These are phyloP conservation scores for Lolium rigidum DNA, from an alignment of 176 grass and related monocot genomes.

Conservation along the genomic window DNA sequence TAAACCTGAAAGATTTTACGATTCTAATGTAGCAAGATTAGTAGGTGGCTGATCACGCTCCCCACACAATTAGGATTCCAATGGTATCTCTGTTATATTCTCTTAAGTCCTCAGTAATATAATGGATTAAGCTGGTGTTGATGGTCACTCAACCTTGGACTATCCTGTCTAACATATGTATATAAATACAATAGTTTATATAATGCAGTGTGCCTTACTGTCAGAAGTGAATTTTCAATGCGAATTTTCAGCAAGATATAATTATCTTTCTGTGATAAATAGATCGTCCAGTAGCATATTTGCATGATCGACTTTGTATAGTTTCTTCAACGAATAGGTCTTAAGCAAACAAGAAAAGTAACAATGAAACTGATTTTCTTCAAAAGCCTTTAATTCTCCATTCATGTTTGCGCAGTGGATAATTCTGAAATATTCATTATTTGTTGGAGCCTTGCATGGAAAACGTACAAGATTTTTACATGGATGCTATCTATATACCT, in stretches of 20 bases:
- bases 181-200: background rate
- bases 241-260: too few species aligned
- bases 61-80: background rate
- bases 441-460: background rate
- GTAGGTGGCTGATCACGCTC: too few species aligned
- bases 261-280: too few species aligned
- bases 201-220: conserved; percentile 1
- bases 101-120: too few species aligned
- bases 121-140: background rate
- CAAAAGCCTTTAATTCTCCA: background rate
- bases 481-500: background rate
- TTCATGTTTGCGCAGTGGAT: background rate
- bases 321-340: background rate
- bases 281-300: background rate
- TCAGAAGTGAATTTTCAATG: background rate
- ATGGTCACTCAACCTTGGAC: background rate
- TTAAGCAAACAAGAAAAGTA: background rate
- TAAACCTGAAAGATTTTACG: background rate
- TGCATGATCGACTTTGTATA: background rate
- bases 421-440: background rate
- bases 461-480: background rate
- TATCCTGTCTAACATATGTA: background rate
- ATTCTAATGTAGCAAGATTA: background rate
- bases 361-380: background rate
- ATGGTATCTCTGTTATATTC: background rate